Base-by-base conservation (phyloP, 78 protist species). In the Dictyostelium purpureum region DNA sequence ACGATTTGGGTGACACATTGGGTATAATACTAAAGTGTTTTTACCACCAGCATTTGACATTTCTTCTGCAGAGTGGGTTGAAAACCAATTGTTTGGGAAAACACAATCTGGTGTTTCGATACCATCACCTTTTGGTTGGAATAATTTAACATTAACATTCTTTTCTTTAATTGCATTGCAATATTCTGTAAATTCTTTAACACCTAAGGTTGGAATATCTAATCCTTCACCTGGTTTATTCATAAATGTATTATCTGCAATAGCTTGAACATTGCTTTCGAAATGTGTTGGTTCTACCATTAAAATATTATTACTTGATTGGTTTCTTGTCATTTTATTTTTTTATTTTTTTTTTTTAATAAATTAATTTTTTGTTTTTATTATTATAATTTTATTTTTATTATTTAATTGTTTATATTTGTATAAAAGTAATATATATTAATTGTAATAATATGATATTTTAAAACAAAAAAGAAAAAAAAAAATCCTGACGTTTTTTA, bases 81-180 rank as follows among this genome's bases (percentile, higher is more conserved):
- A 77, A 12, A 88, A 88, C 94, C 94, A 88, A 77, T 88, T 88
- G 19, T 88, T 88, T 73, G 87, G 94, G 79, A 88, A 88, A 18
- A 88, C 12, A 43, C 89, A 78, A 66, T 88, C 94, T 33, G 94
- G 94, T 69, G 89, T 79, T 26, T 88, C 94, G 43, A 88, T 38
- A 10, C 78, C 79, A 73, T 88, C 94, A 18, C 51, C 74, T 11
- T 61, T 28, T 78, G 82, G 76, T 57, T 76, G 21, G 9, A 87
- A 66, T 26, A 77, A 74, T 74, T 35, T 28, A 56, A 77, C 54
- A 26, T 88, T 66, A 10, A 69, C 87, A 14, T 77, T 82, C 28
- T 54, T 38, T 1, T 47, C 52, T 16, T 6, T 42, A 1, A 77
- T 26, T 74, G 71, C 85, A 51, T 87, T 40, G 59, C 74, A 67